These are phyloP conservation scores for Closterium sp. DNA, from an alignment of 139 green algal species.

Conservation along the genomic window DNA sequence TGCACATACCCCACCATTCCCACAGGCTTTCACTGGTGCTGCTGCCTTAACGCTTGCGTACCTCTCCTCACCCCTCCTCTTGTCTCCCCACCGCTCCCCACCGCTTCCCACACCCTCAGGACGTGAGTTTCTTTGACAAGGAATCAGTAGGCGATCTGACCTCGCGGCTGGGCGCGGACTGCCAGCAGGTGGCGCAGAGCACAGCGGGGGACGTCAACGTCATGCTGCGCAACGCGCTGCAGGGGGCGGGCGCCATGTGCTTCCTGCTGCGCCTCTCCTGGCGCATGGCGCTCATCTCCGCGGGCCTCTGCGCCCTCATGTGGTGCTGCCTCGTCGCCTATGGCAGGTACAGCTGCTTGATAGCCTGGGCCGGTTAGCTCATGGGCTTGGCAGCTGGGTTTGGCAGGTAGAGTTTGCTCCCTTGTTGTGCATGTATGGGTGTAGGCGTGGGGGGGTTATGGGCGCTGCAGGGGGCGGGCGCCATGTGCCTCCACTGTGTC, in stretches of 20 bases:
- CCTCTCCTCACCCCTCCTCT: too few species aligned
- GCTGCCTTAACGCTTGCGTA: too few species aligned
- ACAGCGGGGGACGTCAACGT: slow-evolving; percentile 82
- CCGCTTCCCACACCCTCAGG: slow-evolving; percentile 28
- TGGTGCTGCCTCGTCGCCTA: slow-evolving; percentile 45
- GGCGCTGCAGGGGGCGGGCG: too few species aligned
- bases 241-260: slow-evolving; percentile 39
- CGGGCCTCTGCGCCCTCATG: slow-evolving; percentile 61
- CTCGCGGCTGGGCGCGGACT: slow-evolving; percentile 54
- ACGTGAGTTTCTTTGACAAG: slow-evolving; percentile 51
- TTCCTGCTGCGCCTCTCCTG: slow-evolving; percentile 56
- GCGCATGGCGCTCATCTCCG: slow-evolving; percentile 58
- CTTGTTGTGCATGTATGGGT: too few species aligned
- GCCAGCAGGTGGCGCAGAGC: slow-evolving; percentile 69
- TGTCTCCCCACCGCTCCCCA: too few species aligned
- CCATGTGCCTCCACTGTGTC: too few species aligned
- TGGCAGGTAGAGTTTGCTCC: too few species aligned
- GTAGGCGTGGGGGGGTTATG: too few species aligned
- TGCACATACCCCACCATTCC: too few species aligned
- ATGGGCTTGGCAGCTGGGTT: too few species aligned
- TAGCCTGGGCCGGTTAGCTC: too few species aligned
- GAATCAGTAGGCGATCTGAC: slow-evolving; percentile 39
- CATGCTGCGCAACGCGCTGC: slow-evolving; percentile 72
- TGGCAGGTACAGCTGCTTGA: neutral
- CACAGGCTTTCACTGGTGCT: too few species aligned